These are phyloP conservation scores for Erodium maritimum DNA, from an alignment of 345 rosid species.

Conservation along the genomic window DNA sequence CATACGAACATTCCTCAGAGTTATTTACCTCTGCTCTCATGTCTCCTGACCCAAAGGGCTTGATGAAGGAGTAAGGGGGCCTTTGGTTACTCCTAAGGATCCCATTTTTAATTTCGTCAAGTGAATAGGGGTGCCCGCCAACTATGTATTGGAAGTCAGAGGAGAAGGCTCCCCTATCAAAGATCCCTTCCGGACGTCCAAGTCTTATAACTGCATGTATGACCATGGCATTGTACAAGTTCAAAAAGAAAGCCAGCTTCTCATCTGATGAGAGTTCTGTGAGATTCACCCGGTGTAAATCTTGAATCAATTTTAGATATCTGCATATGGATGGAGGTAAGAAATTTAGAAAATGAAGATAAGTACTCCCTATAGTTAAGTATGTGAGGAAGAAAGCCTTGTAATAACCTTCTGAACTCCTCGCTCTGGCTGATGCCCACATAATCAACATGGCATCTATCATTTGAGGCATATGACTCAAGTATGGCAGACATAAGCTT, in stretches of 20 bases:
- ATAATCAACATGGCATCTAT: slow-evolving; percentile 51
- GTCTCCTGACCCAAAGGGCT: slow-evolving; percentile 39
- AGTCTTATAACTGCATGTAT: slow-evolving; percentile 77
- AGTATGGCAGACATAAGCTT: slow-evolving; percentile 77
- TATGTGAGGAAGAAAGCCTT: neutral
- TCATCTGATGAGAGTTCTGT: slow-evolving; percentile 32
- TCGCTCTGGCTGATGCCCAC: slow-evolving; percentile 49
- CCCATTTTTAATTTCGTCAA: slow-evolving; percentile 49
- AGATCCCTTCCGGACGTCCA: slow-evolving; percentile 51
- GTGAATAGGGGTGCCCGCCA: slow-evolving; percentile 67
- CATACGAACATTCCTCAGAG: neutral
- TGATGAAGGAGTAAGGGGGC: slow-evolving; percentile 45
- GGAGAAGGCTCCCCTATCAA: slow-evolving; percentile 55
- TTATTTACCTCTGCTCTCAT: slow-evolving; percentile 49
- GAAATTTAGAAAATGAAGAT: neutral
- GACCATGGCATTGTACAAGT: slow-evolving; percentile 84
- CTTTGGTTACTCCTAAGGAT: slow-evolving; percentile 54
- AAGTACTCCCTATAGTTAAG: too few relatives aligned
- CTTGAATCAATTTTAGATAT: slow-evolving; percentile 51
- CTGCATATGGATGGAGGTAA: slow-evolving; percentile 18
- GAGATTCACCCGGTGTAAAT: slow-evolving; percentile 70
- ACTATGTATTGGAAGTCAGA: slow-evolving; percentile 64
- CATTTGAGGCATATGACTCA: slow-evolving; percentile 61
- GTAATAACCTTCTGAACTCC: slow-evolving; percentile 68
- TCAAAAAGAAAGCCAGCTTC: slow-evolving; percentile 68